Conservation (phyloP, 768 basidiomycete species). For the Podaxis mareebaensis region DNA sequence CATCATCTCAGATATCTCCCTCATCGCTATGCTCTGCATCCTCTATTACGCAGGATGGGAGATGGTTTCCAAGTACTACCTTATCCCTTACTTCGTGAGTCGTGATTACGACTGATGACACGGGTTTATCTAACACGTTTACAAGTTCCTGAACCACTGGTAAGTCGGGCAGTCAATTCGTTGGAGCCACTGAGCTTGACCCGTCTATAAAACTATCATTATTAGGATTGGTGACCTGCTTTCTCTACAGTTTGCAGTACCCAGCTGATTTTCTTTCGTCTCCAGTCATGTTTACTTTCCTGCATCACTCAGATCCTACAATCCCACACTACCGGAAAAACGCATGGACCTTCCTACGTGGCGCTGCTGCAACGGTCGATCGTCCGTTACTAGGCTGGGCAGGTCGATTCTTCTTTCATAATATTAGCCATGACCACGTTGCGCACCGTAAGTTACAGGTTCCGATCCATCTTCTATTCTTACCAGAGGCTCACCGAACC, state of each 20-base stretch:
- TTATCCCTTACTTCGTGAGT: slow-evolving; percentile 48
- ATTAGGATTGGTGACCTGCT: not conserved
- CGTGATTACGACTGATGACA: too few relatives aligned
- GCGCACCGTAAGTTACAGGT: slow-evolving; percentile 32
- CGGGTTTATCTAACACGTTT: not conserved
- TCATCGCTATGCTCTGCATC: slow-evolving; percentile 26
- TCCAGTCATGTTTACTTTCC: slow-evolving; percentile 51
- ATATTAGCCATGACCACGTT: slow-evolving; percentile 45
- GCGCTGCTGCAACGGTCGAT: slow-evolving; percentile 55
- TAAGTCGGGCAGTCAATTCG: slow-evolving; percentile 15
- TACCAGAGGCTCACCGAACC: not conserved
- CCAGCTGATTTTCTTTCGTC: not conserved
- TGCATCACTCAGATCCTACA: slow-evolving; percentile 55
- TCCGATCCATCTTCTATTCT: not conserved
- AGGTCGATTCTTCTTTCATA: slow-evolving; percentile 56
- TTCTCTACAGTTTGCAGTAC: not conserved
- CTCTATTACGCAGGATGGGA: slow-evolving; percentile 26
- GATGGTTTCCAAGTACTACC: slow-evolving; percentile 31
- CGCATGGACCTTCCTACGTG: slow-evolving; percentile 53
- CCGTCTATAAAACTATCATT: not conserved
- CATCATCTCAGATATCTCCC: slow-evolving; percentile 33
- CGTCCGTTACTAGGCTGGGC: slow-evolving; percentile 53
- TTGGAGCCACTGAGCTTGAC: not conserved
- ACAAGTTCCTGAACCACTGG: slow-evolving; percentile 48
- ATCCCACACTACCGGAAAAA: slow-evolving; percentile 54